phyloP scores from a whole-genome alignment of 345 rosid species.

The Camelina laxa region DNA sequence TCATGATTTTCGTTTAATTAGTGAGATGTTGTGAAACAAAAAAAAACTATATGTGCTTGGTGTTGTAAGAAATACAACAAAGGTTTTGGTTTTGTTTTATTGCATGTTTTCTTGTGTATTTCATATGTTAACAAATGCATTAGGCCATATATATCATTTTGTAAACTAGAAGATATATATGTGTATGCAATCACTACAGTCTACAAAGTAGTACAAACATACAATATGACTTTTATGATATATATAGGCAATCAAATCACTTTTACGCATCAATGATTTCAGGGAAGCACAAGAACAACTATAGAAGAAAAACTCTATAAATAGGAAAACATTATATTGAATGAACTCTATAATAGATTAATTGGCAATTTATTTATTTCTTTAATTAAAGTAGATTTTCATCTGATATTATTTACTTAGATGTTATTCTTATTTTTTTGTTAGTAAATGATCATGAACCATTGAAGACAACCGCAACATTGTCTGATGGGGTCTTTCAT shows the following conservation, averaged over 20 bases:
- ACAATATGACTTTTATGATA: not conserved
- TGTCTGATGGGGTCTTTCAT: slow-evolving; percentile 8
- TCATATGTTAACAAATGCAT: not conserved
- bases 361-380: too few relatives aligned
- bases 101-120: not conserved
- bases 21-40: not conserved
- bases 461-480: slow-evolving; percentile 13
- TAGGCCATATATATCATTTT: slow-evolving; percentile 13
- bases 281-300: not conserved
- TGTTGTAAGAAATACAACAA: too few relatives aligned
- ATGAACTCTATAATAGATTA: not conserved
- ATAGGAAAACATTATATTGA: not conserved
- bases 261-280: not conserved
- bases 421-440: not conserved
- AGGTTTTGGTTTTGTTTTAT: not conserved
- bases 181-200: not conserved
- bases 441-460: not conserved
- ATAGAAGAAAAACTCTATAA: not conserved
- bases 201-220: too few relatives aligned
- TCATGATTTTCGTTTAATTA: too few relatives aligned
- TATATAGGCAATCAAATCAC: not conserved
- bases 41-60: not conserved
- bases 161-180: not conserved
- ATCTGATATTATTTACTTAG: not conserved
- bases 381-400: too few relatives aligned